Conservation (phyloP, 2,329 filamentous ascomycete species). For the Hymenoscyphus repandus region DNA sequence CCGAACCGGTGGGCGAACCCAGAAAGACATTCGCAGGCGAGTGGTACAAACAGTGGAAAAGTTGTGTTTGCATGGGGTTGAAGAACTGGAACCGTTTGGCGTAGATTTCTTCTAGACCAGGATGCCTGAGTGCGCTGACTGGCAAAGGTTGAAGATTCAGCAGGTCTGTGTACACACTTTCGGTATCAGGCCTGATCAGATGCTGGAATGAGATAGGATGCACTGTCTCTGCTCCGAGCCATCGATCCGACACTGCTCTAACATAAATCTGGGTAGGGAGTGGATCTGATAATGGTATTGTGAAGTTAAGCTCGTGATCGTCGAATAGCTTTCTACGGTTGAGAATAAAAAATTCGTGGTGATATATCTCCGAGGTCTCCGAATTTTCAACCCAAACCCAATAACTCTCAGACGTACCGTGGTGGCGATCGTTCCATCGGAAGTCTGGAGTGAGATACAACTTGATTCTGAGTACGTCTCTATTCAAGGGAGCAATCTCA, state of each 20-base stretch:
- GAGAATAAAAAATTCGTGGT: slow-evolving; percentile 95
- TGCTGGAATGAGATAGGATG: slow-evolving; percentile 96
- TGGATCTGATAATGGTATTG: slow-evolving; percentile 89
- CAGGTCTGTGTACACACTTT: slow-evolving; percentile 94
- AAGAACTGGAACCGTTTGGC: slow-evolving; percentile 87
- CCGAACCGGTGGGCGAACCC: slow-evolving; percentile 93
- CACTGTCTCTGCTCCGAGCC: slow-evolving; percentile 94
- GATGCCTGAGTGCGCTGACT: slow-evolving; percentile 81
- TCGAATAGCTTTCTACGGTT: slow-evolving; percentile 86
- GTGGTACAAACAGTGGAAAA: slow-evolving; percentile 95
- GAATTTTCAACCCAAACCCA: slow-evolving; percentile 99
- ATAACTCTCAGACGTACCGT: slow-evolving; percentile 92
- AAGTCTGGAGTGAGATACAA: slow-evolving; percentile 86
- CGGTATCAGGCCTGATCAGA: slow-evolving; percentile 92
- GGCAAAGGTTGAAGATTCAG: slow-evolving; percentile 87
- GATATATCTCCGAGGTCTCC: slow-evolving; percentile 94
- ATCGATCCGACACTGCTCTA: slow-evolving; percentile 87
- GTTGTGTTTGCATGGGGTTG: slow-evolving; percentile 99
- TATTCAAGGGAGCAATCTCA: slow-evolving; percentile 91
- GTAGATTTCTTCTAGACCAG: slow-evolving; percentile 82
- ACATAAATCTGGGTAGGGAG: slow-evolving; percentile 95
- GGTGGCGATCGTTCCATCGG: slow-evolving; percentile 86
- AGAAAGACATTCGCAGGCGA: slow-evolving; percentile 87
- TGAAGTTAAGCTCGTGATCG: slow-evolving; percentile 97
- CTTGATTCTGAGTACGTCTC: slow-evolving; percentile 88